Evolutionary conservation across 805 yeast genomes (phyloP), one percentile per base, ranked within the genome.

Genomic region (Starmerella floricola): DNA sequence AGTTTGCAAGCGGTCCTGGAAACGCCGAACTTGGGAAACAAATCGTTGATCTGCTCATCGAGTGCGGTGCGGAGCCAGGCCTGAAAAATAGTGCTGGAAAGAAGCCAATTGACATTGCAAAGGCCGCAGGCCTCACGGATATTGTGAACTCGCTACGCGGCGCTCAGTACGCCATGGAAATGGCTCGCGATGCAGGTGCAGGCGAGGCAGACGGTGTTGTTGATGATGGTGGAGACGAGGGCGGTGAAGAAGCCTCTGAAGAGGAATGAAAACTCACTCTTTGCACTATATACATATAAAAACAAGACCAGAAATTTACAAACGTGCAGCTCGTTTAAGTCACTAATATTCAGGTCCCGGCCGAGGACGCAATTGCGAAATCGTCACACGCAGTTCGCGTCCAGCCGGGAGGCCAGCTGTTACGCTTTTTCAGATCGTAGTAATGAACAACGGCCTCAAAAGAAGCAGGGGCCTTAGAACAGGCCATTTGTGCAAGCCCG

Each of bases 11-110:
- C 3, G 34, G 40, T 11, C 66, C 67, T 35, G 77, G 75, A 20
- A 95, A 88, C 56, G 83, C 91, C 0, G 95, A 83, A 46, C 86
- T 80, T 60, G 95, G 94, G 1, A 64, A 41, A 41, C 54, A 48
- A 17, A 43, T 59, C 11, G 65, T 78, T 11, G 94, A 83, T 55
- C 80, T 79, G 58, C 70, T 91, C 48, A 65, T 91, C 31, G 95
- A 87, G 55, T 94, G 93, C 23, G 97, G 98, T 2, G 78, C 91
- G 1, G 91, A 87, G 61, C 83, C 93, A 2, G 67, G 58, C 51
- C 53, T 41, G 20, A 32, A 41, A 49, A 81, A 81, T 56, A 70
- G 68, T 29, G 66, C 68, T 31, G 83, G 83, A 19, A 71, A 78
- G 53, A 82, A 73, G 52, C 94, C 97, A 6, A 68, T 79, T 31